Evolutionary conservation across 2,329 filamentous ascomycete species (phyloP).

Genomic region (Ceratocystis papillata): DNA sequence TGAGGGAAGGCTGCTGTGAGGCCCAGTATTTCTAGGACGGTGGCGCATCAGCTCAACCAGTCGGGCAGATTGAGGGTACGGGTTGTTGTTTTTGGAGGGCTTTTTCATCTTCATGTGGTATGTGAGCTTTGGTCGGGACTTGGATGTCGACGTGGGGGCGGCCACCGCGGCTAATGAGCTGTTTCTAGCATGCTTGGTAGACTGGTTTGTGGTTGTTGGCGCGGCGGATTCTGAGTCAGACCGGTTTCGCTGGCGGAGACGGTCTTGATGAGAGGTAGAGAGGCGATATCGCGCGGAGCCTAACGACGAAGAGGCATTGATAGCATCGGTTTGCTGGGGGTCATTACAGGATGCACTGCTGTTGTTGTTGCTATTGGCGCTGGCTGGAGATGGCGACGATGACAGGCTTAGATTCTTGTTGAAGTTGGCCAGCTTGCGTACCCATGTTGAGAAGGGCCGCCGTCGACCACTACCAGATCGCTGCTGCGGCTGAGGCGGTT

Average conservation of each 20-base stretch:
- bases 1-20: slow-evolving; percentile 23
- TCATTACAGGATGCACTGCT: slow-evolving; percentile 27
- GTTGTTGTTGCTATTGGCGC: slow-evolving; percentile 28
- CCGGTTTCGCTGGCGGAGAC: slow-evolving; percentile 15
- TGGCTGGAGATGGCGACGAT: slow-evolving; percentile 36
- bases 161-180: neutral
- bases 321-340: slow-evolving; percentile 26
- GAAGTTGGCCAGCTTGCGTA: slow-evolving; percentile 84
- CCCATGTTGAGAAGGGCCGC: slow-evolving; percentile 82
- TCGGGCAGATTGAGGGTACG: slow-evolving; percentile 75
- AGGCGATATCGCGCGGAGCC: slow-evolving; percentile 16
- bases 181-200: slow-evolving; percentile 13
- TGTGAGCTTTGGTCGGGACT: slow-evolving; percentile 19
- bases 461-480: slow-evolving; percentile 42
- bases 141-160: slow-evolving; percentile 3
- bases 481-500: slow-evolving; percentile 11
- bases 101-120: slow-evolving; percentile 25
- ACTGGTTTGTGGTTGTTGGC: slow-evolving; percentile 2
- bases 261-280: slow-evolving; percentile 15
- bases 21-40: slow-evolving; percentile 13
- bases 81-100: slow-evolving; percentile 63
- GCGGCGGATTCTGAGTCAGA: slow-evolving; percentile 17
- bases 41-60: slow-evolving; percentile 29
- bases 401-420: slow-evolving; percentile 55
- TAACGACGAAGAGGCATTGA: neutral